A percentile compares a stretch with the other conserved stretches of the same genome.
Evolutionary conservation across 176 grass and related monocot genomes (phyloP).

Genomic region (Metroxylon sagu): DNA sequence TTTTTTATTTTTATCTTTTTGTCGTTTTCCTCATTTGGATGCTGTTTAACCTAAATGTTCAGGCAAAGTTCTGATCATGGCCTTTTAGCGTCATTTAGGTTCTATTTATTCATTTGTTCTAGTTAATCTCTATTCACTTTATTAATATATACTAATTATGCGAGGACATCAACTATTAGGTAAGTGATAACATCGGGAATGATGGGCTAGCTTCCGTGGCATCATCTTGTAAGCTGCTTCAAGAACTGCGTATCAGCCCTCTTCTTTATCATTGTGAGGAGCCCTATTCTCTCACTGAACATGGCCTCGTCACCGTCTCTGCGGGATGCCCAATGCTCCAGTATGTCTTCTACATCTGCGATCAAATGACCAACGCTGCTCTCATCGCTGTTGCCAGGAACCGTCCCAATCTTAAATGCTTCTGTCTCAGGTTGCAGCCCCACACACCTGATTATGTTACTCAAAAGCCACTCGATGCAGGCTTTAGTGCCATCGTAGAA

Average conservation of each 20-base stretch:
- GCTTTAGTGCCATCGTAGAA: slow-evolving; percentile 65
- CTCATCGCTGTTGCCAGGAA: slow-evolving; percentile 55
- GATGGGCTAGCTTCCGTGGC: slow-evolving; percentile 47
- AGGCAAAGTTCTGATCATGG: not conserved
- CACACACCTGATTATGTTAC: slow-evolving; percentile 51
- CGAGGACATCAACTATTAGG: slow-evolving; percentile 14
- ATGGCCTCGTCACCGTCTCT: slow-evolving; percentile 54
- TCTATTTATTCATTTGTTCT: not conserved
- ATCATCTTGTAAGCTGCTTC: slow-evolving; percentile 52
- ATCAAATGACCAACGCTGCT: slow-evolving; percentile 57
- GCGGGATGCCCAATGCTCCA: slow-evolving; percentile 50
- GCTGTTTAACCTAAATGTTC: not conserved
- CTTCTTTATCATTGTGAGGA: slow-evolving; percentile 32
- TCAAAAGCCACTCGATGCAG: slow-evolving; percentile 42
- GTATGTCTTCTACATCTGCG: slow-evolving; percentile 60
- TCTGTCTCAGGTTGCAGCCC: slow-evolving; percentile 56
- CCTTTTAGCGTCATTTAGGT: too few species aligned
- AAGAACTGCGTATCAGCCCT: slow-evolving; percentile 64
- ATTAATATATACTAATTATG: too few species aligned
- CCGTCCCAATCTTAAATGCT: slow-evolving; percentile 50
- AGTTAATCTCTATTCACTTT: not conserved
- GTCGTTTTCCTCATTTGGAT: not conserved
- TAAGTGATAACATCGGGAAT: slow-evolving; percentile 65
- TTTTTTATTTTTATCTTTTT: slow-evolving; percentile 1
- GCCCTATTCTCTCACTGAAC: slow-evolving; percentile 50